Base-by-base conservation (phyloP, 352 stramenopile species). In the Phytopythium sindhum region DNA sequence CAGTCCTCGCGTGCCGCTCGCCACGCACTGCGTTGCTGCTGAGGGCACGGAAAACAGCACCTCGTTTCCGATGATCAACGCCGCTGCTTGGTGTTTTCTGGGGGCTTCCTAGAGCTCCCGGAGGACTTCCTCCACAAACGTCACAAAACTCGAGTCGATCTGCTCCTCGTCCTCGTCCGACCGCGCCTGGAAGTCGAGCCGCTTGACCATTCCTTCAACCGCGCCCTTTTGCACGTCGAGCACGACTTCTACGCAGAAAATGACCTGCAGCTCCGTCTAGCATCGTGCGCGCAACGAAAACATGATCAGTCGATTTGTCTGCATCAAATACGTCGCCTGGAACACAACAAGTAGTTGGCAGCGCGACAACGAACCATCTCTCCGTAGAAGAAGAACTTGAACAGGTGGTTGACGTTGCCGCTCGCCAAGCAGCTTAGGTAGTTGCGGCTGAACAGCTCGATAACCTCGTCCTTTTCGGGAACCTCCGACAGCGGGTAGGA, bases 321-420 rank as follows among this genome's bases (percentile, higher is more conserved):
- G 35, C 33, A 2, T 14, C 7, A 7, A 35, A 51, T 17, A 64
- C 19, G 14, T 55, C 29, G 15, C 48, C 21, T n/a, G 47, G 8
- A 28, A 4, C 24, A 35, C 41, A 28, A 15, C 11, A 51, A 54
- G 26, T 17, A 68, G 52, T 35, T 50, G 26, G 9, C 19, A 54
- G 28, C 44, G 17, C 26, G 10, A 69, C 8, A 60, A 31, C 53
- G 14, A 74, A 93, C 86, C 88, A 93, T 92, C 73, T 94, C 83
- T 12, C 77, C 84, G 50, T 83, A 94, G 65, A 96, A 96, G 71
- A 87, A 96, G 52, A 96, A 96, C 67, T 96, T 96, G 72, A 93
- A 74, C 23, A 89, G 57, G 47, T 78, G 80, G 19, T 90, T 70
- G 42, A 94, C 66, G 17, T 77, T 76, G 17, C 88, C 88, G 57